These are phyloP conservation scores for Alloascoidea hylecoeti DNA, from an alignment of 805 yeast genomes.

Conservation along the genomic window DNA sequence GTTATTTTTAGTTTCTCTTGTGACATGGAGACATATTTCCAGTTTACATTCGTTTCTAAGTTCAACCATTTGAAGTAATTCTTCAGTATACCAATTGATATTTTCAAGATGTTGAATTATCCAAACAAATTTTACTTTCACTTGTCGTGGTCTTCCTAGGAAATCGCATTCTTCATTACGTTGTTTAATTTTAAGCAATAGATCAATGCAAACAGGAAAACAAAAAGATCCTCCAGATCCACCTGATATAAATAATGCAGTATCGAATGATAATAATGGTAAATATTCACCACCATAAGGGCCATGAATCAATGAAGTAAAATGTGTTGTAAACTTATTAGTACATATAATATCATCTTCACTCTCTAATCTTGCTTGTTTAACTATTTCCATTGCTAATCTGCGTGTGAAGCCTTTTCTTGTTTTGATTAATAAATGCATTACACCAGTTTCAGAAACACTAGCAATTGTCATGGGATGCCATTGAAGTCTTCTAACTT, in stretches of 20 bases:
- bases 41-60: constrained; percentile 11
- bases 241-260: constrained; percentile 23
- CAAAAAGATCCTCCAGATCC: constrained; percentile 33
- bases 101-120: constrained; percentile 15
- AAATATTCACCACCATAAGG: constrained; percentile 29
- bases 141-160: constrained; percentile 18
- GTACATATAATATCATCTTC: no score
- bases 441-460: constrained; percentile 22
- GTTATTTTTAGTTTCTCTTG: not conserved
- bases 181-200: constrained; percentile 16
- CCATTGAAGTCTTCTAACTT: constrained; percentile 22
- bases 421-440: constrained; percentile 24
- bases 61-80: constrained; percentile 17
- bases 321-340: constrained; percentile 8
- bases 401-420: constrained; percentile 28
- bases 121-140: constrained; percentile 21
- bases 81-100: constrained; percentile 22
- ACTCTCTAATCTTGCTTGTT: constrained; percentile 9
- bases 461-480: constrained; percentile 35
- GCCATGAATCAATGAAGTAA: constrained; percentile 22
- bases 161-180: constrained; percentile 15
- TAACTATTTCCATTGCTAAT: constrained; percentile 16
- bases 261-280: constrained; percentile 27
- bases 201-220: constrained; percentile 28
- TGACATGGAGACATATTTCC: not conserved